Conservation (phyloP, 106 monocot species). For the Ottelia alismoides region DNA sequence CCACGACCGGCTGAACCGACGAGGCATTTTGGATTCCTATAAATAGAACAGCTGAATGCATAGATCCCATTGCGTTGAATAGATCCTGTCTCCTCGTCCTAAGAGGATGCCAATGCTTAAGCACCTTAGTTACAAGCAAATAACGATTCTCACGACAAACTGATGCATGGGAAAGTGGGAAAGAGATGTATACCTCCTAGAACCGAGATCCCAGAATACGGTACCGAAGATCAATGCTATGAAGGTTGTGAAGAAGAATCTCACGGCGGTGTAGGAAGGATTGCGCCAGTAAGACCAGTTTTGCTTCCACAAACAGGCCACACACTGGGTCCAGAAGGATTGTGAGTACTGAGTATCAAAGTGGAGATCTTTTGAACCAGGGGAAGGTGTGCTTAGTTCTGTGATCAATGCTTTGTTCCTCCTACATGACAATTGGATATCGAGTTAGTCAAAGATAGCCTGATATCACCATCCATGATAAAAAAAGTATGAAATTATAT, state of each 20-base stretch:
- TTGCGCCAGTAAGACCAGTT: too few species aligned
- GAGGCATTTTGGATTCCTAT: slow-evolving; percentile 68
- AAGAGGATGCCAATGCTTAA: neutral
- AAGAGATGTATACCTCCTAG: slow-evolving; percentile 12
- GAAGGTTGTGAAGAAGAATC: slow-evolving; percentile 48
- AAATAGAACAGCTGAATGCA: slow-evolving; percentile 65
- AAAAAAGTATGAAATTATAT: too few species aligned
- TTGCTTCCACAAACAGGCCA: slow-evolving; percentile 66
- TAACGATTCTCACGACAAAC: neutral
- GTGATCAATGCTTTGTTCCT: slow-evolving; percentile 11
- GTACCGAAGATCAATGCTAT: slow-evolving; percentile 53
- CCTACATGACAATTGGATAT: too few species aligned
- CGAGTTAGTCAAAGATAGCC: too few species aligned
- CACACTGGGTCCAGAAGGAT: slow-evolving; percentile 38
- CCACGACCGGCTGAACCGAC: too few species aligned
- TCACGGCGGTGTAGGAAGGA: too few species aligned
- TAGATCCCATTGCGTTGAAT: slow-evolving; percentile 58
- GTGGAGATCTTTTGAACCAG: slow-evolving; percentile 42
- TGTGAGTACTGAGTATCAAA: slow-evolving; percentile 51
- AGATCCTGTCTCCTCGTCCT: slow-evolving; percentile 32
- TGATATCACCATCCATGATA: too few species aligned
- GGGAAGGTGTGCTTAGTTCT: slow-evolving; percentile 6
- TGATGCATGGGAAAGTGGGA: neutral
- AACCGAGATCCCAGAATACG: too few species aligned
- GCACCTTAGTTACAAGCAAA: too few species aligned